phyloP scores from a whole-genome alignment of 495 filamentous ascomycete species.

The Penicillium cinerascens region DNA sequence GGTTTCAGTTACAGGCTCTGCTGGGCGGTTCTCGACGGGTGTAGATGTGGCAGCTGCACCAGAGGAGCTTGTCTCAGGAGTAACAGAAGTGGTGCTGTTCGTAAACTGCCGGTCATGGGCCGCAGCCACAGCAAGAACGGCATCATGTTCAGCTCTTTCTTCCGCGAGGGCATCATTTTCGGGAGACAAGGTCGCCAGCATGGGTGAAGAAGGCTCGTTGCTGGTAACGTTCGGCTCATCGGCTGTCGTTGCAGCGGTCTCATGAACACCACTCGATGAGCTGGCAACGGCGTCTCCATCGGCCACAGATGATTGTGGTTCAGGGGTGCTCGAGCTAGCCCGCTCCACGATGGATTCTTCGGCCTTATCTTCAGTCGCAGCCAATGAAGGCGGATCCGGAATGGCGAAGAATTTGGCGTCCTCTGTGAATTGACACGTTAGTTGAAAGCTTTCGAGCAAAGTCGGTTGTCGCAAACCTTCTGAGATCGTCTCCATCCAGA shows the following conservation, averaged over 20 bases:
- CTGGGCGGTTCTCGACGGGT: neutral
- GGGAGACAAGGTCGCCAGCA: constrained; percentile 7
- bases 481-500: constrained; percentile 45
- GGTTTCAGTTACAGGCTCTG: neutral
- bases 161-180: constrained; percentile 10
- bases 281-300: constrained; percentile 33
- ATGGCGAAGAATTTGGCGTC: constrained; percentile 45
- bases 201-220: neutral
- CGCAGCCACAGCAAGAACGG: constrained; percentile 22
- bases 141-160: constrained; percentile 19
- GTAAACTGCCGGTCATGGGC: constrained; percentile 19
- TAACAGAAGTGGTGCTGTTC: constrained; percentile 6
- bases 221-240: neutral
- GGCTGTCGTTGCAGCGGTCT: neutral
- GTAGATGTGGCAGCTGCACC: constrained; percentile 1
- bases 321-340: constrained; percentile 19
- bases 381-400: constrained; percentile 31
- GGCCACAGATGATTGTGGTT: constrained; percentile 10
- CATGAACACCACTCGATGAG: constrained; percentile 23
- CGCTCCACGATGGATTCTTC: constrained; percentile 35
- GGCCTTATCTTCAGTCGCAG: constrained; percentile 30
- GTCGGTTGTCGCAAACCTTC: constrained; percentile 24
- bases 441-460: neutral
- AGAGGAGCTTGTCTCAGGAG: neutral
- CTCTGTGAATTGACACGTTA: constrained; percentile 12